These are phyloP conservation scores for Cercospora sp. DNA, from an alignment of 2,329 filamentous ascomycete species.

Conservation along the genomic window DNA sequence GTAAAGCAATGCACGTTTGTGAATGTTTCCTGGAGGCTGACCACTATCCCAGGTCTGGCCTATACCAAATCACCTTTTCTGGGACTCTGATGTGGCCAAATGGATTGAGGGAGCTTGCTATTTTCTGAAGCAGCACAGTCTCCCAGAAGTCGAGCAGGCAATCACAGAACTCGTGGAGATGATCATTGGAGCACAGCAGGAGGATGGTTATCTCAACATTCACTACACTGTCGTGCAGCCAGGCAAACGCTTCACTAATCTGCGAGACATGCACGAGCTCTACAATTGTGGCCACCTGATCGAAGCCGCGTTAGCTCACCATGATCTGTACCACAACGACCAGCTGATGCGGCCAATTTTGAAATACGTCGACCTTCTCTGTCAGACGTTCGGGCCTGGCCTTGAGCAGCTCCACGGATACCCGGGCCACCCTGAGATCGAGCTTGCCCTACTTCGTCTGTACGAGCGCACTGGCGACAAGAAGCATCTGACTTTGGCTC, in stretches of 20 bases:
- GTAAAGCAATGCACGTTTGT: constrained; percentile 6
- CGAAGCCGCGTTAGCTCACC: constrained; percentile 60
- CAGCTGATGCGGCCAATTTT: constrained; percentile 54
- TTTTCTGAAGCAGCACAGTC: constrained; percentile 48
- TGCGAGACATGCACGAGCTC: constrained; percentile 63
- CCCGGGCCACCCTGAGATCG: constrained; percentile 60
- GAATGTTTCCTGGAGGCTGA: background rate
- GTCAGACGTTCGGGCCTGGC: constrained; percentile 53
- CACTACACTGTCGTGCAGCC: constrained; percentile 63
- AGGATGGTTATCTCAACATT: constrained; percentile 64
- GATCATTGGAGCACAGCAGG: constrained; percentile 58
- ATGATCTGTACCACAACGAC: constrained; percentile 54
- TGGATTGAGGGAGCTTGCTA: constrained; percentile 65
- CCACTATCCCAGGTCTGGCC: constrained; percentile 47
- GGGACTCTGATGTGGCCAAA: constrained; percentile 60
- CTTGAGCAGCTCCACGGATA: constrained; percentile 57
- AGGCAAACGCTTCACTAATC: constrained; percentile 56
- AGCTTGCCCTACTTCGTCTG: constrained; percentile 52
- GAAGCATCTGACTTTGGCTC: constrained; percentile 50
- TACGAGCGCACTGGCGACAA: constrained; percentile 44
- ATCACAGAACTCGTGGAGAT: constrained; percentile 59
- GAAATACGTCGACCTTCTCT: constrained; percentile 57
- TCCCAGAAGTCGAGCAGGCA: constrained; percentile 52
- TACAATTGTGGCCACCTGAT: constrained; percentile 64
- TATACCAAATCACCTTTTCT: constrained; percentile 59